Base-by-base conservation (phyloP, 352 stramenopile species). In the Lagenidium sp. region DNA sequence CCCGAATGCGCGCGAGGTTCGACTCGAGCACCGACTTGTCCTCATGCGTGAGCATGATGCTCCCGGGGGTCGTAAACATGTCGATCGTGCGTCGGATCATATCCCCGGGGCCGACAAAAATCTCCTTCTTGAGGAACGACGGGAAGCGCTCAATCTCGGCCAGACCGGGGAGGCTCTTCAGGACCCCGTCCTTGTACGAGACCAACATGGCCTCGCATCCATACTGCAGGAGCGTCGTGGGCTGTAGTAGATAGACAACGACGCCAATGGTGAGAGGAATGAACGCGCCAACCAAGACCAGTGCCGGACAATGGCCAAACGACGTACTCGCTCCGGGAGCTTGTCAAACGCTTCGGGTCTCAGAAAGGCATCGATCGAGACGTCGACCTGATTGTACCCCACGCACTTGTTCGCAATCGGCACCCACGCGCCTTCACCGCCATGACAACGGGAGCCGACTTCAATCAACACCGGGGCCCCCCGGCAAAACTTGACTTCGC, bases 381-480 rank as follows among this genome's bases (percentile, higher is more conserved):
- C 82, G 50, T 95, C 82, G 15, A 98, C 84, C 68, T 98, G 93
- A 47, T 94, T 97, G 66, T 97, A 98, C 18, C 82, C 82, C 7
- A 92, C 95, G 63, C 73, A 97, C 44, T 77, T 82, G 47, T 94
- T 76, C 20, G 82, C 84, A 32, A 98, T 90, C 1, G 89, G 82
- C 13, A 90, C 59, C 92, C 93, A 98, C 21, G 83, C 93, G 37
- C 91, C 94, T 73, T 98, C 91, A 19, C 90, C 95, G 18, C 94
- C 95, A 58, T 98, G 94, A 57, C 88, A 97, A n/a, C 95, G 83
- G 31, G 92, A 92, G 35, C 95, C 95, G 37, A 98, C 93, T 57
- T 98, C 94, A 20, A 98, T 96, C 19, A 98, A 66, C 50, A 96
- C 95, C 0, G 91, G 92, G 0, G 75, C 69, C 2, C 78, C 74